Base-by-base conservation (phyloP, 2,329 filamentous ascomycete species). In the Neopestalotiopsis rosae region DNA sequence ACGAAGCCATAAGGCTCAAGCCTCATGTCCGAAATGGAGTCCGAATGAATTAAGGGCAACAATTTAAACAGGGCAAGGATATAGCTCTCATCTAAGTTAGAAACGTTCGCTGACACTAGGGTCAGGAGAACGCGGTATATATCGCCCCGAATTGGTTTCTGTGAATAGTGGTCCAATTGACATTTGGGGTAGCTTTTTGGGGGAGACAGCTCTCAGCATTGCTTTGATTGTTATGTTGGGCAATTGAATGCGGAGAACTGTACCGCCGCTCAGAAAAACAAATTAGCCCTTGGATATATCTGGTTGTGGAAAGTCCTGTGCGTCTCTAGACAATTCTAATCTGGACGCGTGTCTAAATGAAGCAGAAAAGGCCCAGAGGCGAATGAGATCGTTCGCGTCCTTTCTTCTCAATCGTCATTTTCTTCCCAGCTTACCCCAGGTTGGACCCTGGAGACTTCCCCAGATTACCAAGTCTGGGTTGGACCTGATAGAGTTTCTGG, bases 391-490 rank as follows among this genome's bases (percentile, higher is more conserved):
- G 9, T 24, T 52, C n/a, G 17, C 45, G 20, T 52, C n/a, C 20
- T 52, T 7, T 52, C 45, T 7, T 52, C 45, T 52, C 17, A 7
- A n/a, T 52, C 20, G 7, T 24, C 20, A 13, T 59, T 32, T 62
- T 40, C 34, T 62, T 20, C 30, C 14, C 5, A 34, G 28, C 59
- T 62, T 34, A 38, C 32, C 59, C 59, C 59, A 62, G 28, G 17
- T 49, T 45, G n/a, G 61, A 30, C 38, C 61, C 61, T 30, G n/a
- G 61, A 49, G 9, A 5, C 13, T 64, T 64, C 61, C 61, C 61
- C 61, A 64, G 34, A 64, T 64, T 49, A 32, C 38, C 61, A 40
- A 64, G 38, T 45, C 32, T 40, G 20, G 32, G 12, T 62, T 62
- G 59, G 59, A 38, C 28, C 59, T 30, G 30, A 59, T 14, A 52